Evolutionary conservation across 345 rosid genomes (phyloP), one percentile per base, ranked within the genome.

Genomic region (Balakata baccata): DNA sequence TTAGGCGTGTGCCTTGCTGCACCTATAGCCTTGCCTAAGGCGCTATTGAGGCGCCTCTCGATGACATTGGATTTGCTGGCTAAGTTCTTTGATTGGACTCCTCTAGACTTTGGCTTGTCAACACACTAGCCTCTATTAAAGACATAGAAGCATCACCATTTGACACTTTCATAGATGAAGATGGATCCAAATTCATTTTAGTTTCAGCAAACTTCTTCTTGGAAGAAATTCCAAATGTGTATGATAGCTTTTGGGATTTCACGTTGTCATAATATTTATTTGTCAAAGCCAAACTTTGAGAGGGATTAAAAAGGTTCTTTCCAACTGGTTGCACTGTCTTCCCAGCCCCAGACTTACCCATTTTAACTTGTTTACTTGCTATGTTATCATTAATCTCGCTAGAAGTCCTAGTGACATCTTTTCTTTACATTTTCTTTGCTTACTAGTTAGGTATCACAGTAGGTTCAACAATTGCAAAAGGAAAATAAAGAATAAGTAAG

Each of bases 401-500:
- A 59, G 49, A 76, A 74, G 85, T 77, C 81, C 87, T 90, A 63
- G 72, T 66, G 56, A 81, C 67, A 76, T 91, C 97, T 81, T 85
- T 94, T 81, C 93, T 88, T 81, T 85, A 78, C 87, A 96, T 86
- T 88, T 92, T 94, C 85, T 89, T 94, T 3, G 85, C 86, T 79
- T 89, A 87, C 80, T 85, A 88, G 68, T 81, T 83, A 54, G 92
- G 81, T 74, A 72, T 69, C 64, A 78, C 77, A 64, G 86, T 22
- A 54, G 93, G 82, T 74, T 90, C 91, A 71, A 75, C 90, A 83
- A 88, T 88, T 74, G 76, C 39, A 68, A 77, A 64, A 65, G 49
- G 17, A 62, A n/a, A n/a, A n/a, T n/a, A 81, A 80, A 75, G 23
- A 16, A 63, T 75, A 34, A 84, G 74, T 38, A 61, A 75, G n/a